Conservation (phyloP, 345 rosid genomes). For the Toxicodendron radicans region DNA sequence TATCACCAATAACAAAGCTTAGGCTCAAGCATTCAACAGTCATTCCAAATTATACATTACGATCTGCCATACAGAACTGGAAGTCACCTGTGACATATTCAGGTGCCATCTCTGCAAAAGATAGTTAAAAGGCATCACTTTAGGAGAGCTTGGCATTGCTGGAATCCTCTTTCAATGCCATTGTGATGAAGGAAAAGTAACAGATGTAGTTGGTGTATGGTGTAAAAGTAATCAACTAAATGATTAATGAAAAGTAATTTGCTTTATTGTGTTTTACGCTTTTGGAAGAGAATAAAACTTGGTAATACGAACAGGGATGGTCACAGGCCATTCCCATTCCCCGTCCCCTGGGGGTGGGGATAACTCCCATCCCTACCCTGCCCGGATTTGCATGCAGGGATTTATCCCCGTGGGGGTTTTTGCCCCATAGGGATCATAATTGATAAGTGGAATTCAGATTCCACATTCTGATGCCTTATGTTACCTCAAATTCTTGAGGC, state of each 20-base stretch:
- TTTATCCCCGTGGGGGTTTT: too few relatives aligned
- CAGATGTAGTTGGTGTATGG: not conserved
- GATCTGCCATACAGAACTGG: conserved; percentile 78
- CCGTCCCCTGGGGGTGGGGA: too few relatives aligned
- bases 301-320: too few relatives aligned
- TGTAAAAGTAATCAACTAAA: not conserved
- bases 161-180: not conserved
- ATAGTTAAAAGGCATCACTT: not conserved
- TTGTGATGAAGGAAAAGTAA: not conserved
- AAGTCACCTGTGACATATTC: conserved; percentile 44
- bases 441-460: too few relatives aligned
- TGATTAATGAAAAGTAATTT: not conserved
- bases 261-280: not conserved
- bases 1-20: conserved; percentile 77
- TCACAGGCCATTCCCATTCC: too few relatives aligned
- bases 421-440: too few relatives aligned
- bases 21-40: conserved; percentile 45
- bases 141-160: not conserved
- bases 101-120: not conserved
- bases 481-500: too few relatives aligned
- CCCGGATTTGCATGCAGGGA: too few relatives aligned
- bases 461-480: too few relatives aligned
- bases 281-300: not conserved
- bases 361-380: too few relatives aligned
- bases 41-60: conserved; percentile 64